Evolutionary conservation across 2,329 filamentous ascomycete species (phyloP), one percentile per base, ranked within the genome.

Genomic region (Xylaria digitata): DNA sequence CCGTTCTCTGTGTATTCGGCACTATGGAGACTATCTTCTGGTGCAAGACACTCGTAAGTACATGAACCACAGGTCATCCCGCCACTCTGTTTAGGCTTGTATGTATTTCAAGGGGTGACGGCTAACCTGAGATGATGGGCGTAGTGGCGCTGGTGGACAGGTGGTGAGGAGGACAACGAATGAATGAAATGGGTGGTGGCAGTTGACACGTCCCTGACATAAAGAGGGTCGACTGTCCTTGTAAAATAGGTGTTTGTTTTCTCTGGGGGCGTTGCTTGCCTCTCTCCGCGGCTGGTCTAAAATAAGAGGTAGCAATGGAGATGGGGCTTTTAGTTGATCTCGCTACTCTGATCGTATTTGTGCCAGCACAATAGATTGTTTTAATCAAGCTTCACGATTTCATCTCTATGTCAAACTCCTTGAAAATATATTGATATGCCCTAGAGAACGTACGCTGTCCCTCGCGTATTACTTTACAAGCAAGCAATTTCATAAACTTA

Each of bases 1-100:
- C 67, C 7, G 65, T 75, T 15, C 43, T 79, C 37, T 67, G 73
- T 53, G 67, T 78, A 26, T 71, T 77, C 61, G 75, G 77, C 8
- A 77, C 75, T 1, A 74, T 79, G 59, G 78, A 80, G 65, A 73
- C 74, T 19, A 74, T 75, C 52, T 77, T 80, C 60, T 80, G 75
- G 73, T 70, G 68, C 19, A 73, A 75, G 53, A 70, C 72, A 19
- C 52, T 68, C 2, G 65, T 67, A 61, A 67, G 65, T 65, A 7
- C 53, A 34, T 13, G 21, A 50, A n/a, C 42, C n/a, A 13, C 4
- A 50, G 50, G 15, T 19, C 6, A 17, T 13, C 19, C 4, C 42
- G 19, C 30, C 45, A 65, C 74, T 46, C 72, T 69, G 71, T 62
- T 68, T 32, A 75, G 73, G 75, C 74, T 21, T 2, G n/a, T 3